Percentiles rank a stretch among this genome's conserved stretches.
Conservation (phyloP, 805 yeast genomes). For the Kluyveromyces siamensis region DNA sequence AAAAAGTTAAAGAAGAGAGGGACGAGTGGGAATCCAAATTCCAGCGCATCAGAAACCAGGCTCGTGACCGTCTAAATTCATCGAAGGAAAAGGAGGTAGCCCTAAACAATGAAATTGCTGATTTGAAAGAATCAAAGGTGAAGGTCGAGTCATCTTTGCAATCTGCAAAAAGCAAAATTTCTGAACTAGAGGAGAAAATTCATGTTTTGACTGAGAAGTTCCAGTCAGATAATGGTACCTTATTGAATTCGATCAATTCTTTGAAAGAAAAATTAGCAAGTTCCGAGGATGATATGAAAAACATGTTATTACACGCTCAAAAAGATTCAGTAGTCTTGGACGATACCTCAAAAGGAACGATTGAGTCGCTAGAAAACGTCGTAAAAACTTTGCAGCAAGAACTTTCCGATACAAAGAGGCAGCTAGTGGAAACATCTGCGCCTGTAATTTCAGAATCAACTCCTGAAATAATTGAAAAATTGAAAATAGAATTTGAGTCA, state of each 20-base stretch:
- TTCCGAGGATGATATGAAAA: conserved; percentile 11
- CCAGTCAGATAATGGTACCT: neutral
- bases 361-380: conserved; percentile 17
- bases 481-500: conserved; percentile 20
- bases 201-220: conserved; percentile 1
- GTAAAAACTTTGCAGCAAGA: conserved; percentile 16
- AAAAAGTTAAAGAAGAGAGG: conserved; percentile 18
- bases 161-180: conserved; percentile 8
- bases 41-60: conserved; percentile 26
- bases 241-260: conserved; percentile 8
- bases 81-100: conserved; percentile 28
- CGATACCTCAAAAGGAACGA: conserved; percentile 9
- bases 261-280: conserved; percentile 11
- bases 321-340: conserved; percentile 5
- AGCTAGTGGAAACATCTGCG: conserved; percentile 28
- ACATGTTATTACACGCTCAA: conserved; percentile 5
- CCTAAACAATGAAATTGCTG: conserved; percentile 31
- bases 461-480: conserved; percentile 21
- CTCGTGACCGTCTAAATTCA: conserved; percentile 28
- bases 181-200: conserved; percentile 2
- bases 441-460: conserved; percentile 29
- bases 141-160: conserved; percentile 23
- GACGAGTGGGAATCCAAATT: conserved; percentile 27
- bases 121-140: conserved; percentile 27
- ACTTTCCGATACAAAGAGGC: conserved; percentile 12